Evolutionary conservation across 257 asterid genomes (phyloP), one percentile per base, ranked within the genome.

Genomic region (Nicotiana knightiana): DNA sequence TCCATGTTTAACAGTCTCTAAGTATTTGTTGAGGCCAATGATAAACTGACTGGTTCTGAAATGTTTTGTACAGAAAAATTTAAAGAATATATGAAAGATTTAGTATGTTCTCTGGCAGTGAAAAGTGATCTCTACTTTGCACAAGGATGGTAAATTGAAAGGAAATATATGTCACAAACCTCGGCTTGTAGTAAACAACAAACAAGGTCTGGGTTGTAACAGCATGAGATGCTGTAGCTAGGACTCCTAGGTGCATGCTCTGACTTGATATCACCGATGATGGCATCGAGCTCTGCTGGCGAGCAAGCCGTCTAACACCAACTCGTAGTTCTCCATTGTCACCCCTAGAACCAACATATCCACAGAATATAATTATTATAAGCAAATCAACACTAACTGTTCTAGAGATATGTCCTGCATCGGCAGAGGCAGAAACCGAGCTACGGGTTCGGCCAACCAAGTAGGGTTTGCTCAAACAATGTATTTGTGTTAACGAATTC

Each of bases 221-320:
- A 9, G 97, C 97, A 84, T 93, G 97, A 64, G 94, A 91, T 37
- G 97, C 97, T 58, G 97, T 92, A 65, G 97, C 97, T 77, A 93
- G 95, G 59, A 93, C 94, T 79, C 97, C 97, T 64, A 93, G 81
- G 79, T 93, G 97, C 95, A 93, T 92, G 89, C 97, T 92, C 76
- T 92, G 97, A 75, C 97, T 93, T 68, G 97, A 93, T 71, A 93
- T 93, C 83, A 93, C 94, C 0, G 97, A 92, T 7, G 94, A 91
- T 4, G 95, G 97, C 88, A 93, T 89, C 43, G 97, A 88, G 87
- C 86, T 87, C 51, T 89, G 97, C 82, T 85, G 91, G 80, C 88
- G 90, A 83, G 91, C 83, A 80, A 86, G 93, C 18, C 90, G 93
- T 86, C 91, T 89, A 26, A 93, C 89, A 58, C 97, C 97, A 33